Evolutionary conservation across 2,329 filamentous ascomycete species (phyloP).

Genomic region (Botryotinia globosa): DNA sequence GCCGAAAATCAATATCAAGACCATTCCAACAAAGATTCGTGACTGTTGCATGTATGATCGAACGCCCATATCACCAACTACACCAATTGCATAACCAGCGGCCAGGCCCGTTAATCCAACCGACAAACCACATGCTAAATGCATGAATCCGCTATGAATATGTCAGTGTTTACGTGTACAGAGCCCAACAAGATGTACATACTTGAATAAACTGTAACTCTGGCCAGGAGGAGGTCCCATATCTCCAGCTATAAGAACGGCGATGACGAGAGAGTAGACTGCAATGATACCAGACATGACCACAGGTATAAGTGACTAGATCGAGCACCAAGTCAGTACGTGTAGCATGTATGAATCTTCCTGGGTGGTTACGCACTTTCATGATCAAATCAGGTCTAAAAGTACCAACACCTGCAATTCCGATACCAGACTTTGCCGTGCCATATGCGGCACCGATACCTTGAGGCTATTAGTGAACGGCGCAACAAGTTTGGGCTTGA

Average conservation of each 20-base stretch:
- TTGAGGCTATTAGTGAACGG: slow-evolving; percentile 21
- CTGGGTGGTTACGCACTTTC: slow-evolving; percentile 62
- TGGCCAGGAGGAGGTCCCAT: slow-evolving; percentile 67
- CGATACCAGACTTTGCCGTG: slow-evolving; percentile 84
- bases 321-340: slow-evolving; percentile 12
- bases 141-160: slow-evolving; percentile 74
- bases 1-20: slow-evolving; percentile 96
- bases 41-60: slow-evolving; percentile 95
- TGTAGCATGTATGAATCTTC: neutral
- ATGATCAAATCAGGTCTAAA: slow-evolving; percentile 86
- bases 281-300: slow-evolving; percentile 99
- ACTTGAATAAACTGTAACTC: slow-evolving; percentile 82
- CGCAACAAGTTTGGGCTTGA: neutral
- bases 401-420: slow-evolving; percentile 80
- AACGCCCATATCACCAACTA: slow-evolving; percentile 92
- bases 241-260: slow-evolving; percentile 91
- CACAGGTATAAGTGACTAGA: slow-evolving; percentile 72
- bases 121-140: slow-evolving; percentile 83
- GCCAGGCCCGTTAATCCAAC: slow-evolving; percentile 91
- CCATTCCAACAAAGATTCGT: slow-evolving; percentile 96
- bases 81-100: slow-evolving; percentile 92
- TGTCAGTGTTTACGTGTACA: slow-evolving; percentile 18
- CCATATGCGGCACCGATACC: slow-evolving; percentile 74
- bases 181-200: slow-evolving; percentile 39
- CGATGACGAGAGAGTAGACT: slow-evolving; percentile 95